These are phyloP conservation scores for Lentinula boryana DNA, from an alignment of 768 basidiomycete species.

Conservation along the genomic window DNA sequence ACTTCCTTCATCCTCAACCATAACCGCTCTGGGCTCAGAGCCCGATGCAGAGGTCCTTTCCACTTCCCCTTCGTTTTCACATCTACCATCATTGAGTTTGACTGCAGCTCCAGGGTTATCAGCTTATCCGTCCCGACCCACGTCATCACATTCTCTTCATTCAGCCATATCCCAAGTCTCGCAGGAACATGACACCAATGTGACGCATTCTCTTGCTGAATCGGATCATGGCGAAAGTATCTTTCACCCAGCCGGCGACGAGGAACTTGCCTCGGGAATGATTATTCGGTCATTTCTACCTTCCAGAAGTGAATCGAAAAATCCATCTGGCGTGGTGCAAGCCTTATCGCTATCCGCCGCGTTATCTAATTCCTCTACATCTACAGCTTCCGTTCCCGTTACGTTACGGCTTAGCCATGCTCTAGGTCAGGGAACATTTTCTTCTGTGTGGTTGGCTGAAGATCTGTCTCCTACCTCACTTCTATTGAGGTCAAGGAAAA, in stretches of 20 bases:
- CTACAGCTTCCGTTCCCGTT: conserved; percentile 15
- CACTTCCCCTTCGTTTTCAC: conserved; percentile 8
- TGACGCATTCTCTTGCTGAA: conserved; percentile 5
- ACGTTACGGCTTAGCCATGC: conserved; percentile 43
- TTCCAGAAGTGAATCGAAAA: not conserved
- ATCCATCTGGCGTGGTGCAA: not conserved
- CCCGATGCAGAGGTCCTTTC: conserved; percentile 12
- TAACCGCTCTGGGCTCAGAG: conserved; percentile 6
- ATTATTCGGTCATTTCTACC: conserved; percentile 10
- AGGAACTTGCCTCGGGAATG: conserved; percentile 9
- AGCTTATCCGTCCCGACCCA: conserved; percentile 12
- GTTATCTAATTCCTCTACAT: not conserved
- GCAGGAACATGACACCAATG: conserved; percentile 5
- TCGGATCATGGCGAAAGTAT: conserved; percentile 5
- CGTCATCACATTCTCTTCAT: conserved; percentile 7
- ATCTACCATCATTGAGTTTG: not conserved
- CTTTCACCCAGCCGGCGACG: conserved; percentile 2
- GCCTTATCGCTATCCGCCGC: conserved; percentile 2
- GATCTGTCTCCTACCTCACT: conserved; percentile 42
- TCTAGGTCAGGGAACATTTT: conserved; percentile 72
- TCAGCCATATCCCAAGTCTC: conserved; percentile 1
- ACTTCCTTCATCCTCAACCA: not conserved
- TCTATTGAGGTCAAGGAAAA: conserved; percentile 33
- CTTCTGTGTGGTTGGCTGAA: conserved; percentile 68
- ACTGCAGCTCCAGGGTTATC: not conserved